These are phyloP conservation scores for Atalantia buxifolia DNA, from an alignment of 345 rosid genomes.

Conservation along the genomic window DNA sequence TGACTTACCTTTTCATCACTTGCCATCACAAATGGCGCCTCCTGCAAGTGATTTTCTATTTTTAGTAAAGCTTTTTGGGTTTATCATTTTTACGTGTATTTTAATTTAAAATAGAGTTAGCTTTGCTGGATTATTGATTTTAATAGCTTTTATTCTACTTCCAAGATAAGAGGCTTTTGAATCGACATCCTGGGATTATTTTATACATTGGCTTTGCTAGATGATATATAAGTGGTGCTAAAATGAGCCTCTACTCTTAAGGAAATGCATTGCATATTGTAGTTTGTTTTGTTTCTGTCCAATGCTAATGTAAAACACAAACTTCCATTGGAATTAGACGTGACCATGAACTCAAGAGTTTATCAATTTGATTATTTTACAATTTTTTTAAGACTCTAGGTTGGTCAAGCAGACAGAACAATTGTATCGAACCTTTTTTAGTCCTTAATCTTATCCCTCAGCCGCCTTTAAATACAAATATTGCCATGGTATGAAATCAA, in stretches of 20 bases:
- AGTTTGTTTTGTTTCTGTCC: background rate
- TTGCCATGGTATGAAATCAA: background rate
- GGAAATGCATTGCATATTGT: background rate
- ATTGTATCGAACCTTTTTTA: background rate
- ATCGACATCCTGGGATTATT: no score
- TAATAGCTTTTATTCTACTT: no score
- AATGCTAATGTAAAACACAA: background rate
- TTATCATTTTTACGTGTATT: no score
- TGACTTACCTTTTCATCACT: background rate
- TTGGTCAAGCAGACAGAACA: background rate
- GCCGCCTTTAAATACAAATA: background rate
- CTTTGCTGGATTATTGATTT: background rate
- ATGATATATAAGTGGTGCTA: background rate
- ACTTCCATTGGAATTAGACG: background rate
- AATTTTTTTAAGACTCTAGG: background rate
- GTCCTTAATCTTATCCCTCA: slow-evolving; percentile 12
- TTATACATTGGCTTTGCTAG: background rate
- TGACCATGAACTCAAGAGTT: background rate
- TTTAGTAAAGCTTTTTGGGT: background rate
- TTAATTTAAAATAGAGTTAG: background rate
- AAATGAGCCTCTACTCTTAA: background rate
- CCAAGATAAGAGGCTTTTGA: no score
- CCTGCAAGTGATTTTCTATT: background rate
- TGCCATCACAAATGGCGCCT: background rate
- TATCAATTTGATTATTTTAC: background rate